Evolutionary conservation across 2,329 filamentous ascomycete species (phyloP), one percentile per base, ranked within the genome.

Genomic region (Penicillium sp.): DNA sequence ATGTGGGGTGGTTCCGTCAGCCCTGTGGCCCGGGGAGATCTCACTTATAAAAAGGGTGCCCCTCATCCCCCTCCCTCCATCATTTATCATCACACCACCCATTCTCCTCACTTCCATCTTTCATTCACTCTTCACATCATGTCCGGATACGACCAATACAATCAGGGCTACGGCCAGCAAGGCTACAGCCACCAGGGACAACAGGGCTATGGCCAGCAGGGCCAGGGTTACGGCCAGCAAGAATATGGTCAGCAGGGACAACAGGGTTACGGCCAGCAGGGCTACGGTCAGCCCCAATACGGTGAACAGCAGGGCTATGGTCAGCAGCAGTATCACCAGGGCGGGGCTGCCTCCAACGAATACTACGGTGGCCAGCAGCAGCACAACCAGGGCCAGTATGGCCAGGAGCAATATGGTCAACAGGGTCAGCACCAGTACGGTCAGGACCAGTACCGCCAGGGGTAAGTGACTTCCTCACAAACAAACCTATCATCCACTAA

Each of bases 391-490:
- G 50, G 39, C 15, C 56, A 52, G 36, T 31, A 65, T 38, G 60
- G 61, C 46, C 59, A 64, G 29, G 54, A 61, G 47, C 29, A 55
- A 38, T 57, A 60, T 51, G 57, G 57, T 43, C 62, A 65, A 26
- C 24, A 26, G 41, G 38, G 23, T 4, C 53, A 58, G 26, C 55
- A 55, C 15, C 60, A 65, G 42, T 65, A 67, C 41, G 56, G 50
- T 57, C 64, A 72, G 50, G 62, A 66, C 42, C 60, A 65, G 52
- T 56, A 65, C 59, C 66, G 65, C 50, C 61, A 67, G 39, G 57
- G 56, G 56, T 62, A 61, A 50, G 65, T 69, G 53, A 51, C 54
- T 15, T 38, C 42, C 47, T 39, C 38, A 42, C 42, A 23, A 38
- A 23, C 23, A 46, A 28, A 28, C 26, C 16, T 26, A 51, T 13